Evolutionary conservation across 2,329 filamentous ascomycete genomes (phyloP), one percentile per base, ranked within the genome.

Genomic region (Aspergillus udagawae): DNA sequence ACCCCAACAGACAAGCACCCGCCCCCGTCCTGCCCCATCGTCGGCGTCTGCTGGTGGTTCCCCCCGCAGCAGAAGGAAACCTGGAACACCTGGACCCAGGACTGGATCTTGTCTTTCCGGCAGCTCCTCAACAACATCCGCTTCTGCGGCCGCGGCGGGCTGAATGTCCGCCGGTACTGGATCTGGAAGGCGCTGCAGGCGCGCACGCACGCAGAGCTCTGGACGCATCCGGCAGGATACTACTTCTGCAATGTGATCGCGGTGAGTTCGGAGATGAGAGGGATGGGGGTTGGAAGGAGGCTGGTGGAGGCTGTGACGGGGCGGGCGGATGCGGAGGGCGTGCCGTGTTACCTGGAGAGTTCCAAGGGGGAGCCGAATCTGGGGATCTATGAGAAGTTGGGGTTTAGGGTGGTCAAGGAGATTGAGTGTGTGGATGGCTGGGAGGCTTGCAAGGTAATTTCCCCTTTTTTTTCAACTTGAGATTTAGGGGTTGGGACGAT

Each of bases 191-290:
- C 78, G 4, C 79, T 82, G 5, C 88, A 91, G 70, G 79, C 81
- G 0, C 75, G 82, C 42, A 85, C 83, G 0, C 87, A 90, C 55
- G 75, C 76, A 0, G 74, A 82, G 27, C 73, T 90, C 3, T 91
- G 87, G 88, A 83, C 77, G 0, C 85, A 89, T 56, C 78, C 81
- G 0, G 77, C 80, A 4, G 88, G 88, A 0, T 91, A 91, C 66
- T 91, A 90, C 66, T 91, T 91, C 63, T 86, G 88, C 62, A 91
- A 91, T 66, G 89, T 91, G 59, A 84, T 91, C 65, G 86, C 87
- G 0, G 87, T 91, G 1, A 70, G 83, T 17, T 86, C 87, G 0
- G 81, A 84, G 51, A 80, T 80, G 32, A 87, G 90, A 68, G 86
- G 86, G 0, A 83, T 80, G 64, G 88, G 88, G 0, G 82, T 91